Base-by-base conservation (phyloP, 2,329 filamentous ascomycete genomes). In the Cytospora leucostoma region DNA sequence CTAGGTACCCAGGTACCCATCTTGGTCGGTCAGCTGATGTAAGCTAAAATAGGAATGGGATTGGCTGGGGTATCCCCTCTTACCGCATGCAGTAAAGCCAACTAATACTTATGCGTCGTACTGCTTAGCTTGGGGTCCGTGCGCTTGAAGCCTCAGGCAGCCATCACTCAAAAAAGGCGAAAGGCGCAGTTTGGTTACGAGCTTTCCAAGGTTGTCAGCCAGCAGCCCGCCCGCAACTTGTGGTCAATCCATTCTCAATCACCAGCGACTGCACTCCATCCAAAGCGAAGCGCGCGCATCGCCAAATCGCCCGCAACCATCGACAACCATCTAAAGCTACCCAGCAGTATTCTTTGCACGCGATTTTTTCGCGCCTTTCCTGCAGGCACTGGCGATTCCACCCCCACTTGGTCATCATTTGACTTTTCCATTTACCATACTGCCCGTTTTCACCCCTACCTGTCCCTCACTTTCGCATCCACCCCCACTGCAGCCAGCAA, bases 301-400 rank as follows among this genome's bases (percentile, higher is more conserved):
- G 79, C 81, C 81, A 80, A 78, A 82, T 80, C 81, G 76, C 80
- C 79, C 80, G 79, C 79, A 80, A 80, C 76, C 82, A 85, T 85
- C 82, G 77, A 81, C 77, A 77, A 74, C 79, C 82, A 84, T 85
- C 82, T 77, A 75, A 75, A 80, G 77, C 79, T 75, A 74, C 77
- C 77, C 77, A 78, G 76, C 79, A 78, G 77, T 78, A 78, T 77
- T 76, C 77, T 78, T 80, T 78, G 77, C 78, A 82, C 82, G 81
- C 83, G 78, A 79, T 79, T 82, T 79, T 75, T 74, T 79, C 77
- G 76, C 79, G 75, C 77, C 74, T 75, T 71, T 70, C 73, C 72
- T 76, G 74, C 71, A 71, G 72, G 73, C 71, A 77, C 71, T 74
- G 71, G 71, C 74, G 74, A 74, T 75, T 74, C 78, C 76, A 74